phyloP scores from a whole-genome alignment of 2,329 filamentous ascomycete species.

The Davidsoniella neocaledoniae region DNA sequence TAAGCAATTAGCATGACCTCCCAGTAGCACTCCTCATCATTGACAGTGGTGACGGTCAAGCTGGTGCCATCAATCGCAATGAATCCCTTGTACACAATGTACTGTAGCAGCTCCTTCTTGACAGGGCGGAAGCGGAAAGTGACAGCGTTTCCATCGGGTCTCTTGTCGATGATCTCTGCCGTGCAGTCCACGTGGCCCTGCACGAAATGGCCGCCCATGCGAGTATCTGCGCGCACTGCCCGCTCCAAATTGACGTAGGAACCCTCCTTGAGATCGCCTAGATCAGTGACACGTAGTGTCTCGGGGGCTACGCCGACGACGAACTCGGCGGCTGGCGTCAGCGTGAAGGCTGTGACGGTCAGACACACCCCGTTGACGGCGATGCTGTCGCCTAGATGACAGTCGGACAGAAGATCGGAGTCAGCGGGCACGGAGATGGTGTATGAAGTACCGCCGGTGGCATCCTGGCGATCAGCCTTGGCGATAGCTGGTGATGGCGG shows the following conservation, averaged over 20 bases:
- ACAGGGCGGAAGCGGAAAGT: constrained; percentile 69
- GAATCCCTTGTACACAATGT: constrained; percentile 93
- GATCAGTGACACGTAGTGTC: constrained; percentile 86
- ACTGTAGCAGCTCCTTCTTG: constrained; percentile 53
- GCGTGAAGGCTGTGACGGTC: constrained; percentile 51
- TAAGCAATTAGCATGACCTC: constrained; percentile 98
- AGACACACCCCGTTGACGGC: constrained; percentile 90
- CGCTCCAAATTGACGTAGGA: constrained; percentile 83
- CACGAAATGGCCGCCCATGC: constrained; percentile 96
- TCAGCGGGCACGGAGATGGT: constrained; percentile 56
- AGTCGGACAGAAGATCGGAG: constrained; percentile 65
- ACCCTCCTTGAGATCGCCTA: constrained; percentile 52
- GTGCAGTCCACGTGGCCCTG: constrained; percentile 93
- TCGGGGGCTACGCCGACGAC: constrained; percentile 90
- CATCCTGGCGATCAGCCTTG: constrained; percentile 62
- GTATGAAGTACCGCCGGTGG: constrained; percentile 74
- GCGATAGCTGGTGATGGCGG: constrained; percentile 49
- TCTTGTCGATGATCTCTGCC: constrained; percentile 55
- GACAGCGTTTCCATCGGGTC: constrained; percentile 74
- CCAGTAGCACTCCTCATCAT: constrained; percentile 67
- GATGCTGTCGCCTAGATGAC: constrained; percentile 82
- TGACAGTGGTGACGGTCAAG: constrained; percentile 74
- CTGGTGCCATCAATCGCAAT: constrained; percentile 89
- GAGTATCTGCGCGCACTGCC: constrained; percentile 74
- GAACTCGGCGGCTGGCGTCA: constrained; percentile 37